Conservation (phyloP, 164 flowering plant species). For the Kingdonia uniflora region DNA sequence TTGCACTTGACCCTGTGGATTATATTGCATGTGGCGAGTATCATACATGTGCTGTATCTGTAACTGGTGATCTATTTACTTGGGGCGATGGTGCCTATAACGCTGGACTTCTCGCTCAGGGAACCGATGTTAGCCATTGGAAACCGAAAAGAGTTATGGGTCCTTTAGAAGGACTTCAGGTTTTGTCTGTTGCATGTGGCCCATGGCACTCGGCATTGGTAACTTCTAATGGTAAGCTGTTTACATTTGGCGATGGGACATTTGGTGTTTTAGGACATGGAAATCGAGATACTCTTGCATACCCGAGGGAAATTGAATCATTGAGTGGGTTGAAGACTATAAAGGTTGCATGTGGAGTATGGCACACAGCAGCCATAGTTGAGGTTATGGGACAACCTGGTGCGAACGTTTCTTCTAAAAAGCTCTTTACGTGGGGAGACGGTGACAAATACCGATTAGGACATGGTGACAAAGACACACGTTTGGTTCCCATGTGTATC, state of each 20-base stretch:
- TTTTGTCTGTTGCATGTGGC: conserved; percentile 20
- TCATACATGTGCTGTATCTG: conserved; percentile 18
- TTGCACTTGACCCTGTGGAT: conserved; percentile 12
- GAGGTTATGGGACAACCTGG: conserved; percentile 18
- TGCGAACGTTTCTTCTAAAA: conserved; percentile 17
- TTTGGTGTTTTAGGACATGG: conserved; percentile 29
- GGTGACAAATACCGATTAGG: conserved; percentile 21
- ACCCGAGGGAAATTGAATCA: conserved; percentile 19
- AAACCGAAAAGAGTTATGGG: conserved; percentile 19
- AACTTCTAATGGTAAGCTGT: conserved; percentile 17
- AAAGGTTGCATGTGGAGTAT: conserved; percentile 22
- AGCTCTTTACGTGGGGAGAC: conserved; percentile 26
- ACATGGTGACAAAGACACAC: conserved; percentile 20
- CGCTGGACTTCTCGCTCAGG: conserved; percentile 19
- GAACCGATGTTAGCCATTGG: conserved; percentile 18
- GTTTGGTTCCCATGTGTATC: conserved; percentile 21
- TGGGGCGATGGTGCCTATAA: conserved; percentile 22
- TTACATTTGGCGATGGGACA: conserved; percentile 27
- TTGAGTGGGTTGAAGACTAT: conserved; percentile 19
- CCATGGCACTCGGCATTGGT: conserved; percentile 19
- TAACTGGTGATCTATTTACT: conserved; percentile 16
- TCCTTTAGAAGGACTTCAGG: conserved; percentile 18
- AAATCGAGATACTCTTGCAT: conserved; percentile 13
- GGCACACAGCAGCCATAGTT: conserved; percentile 27
- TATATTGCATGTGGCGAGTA: conserved; percentile 16